Evolutionary conservation across 2,329 filamentous ascomycete species (phyloP).

Genomic region (Pezicula neosporulosa): DNA sequence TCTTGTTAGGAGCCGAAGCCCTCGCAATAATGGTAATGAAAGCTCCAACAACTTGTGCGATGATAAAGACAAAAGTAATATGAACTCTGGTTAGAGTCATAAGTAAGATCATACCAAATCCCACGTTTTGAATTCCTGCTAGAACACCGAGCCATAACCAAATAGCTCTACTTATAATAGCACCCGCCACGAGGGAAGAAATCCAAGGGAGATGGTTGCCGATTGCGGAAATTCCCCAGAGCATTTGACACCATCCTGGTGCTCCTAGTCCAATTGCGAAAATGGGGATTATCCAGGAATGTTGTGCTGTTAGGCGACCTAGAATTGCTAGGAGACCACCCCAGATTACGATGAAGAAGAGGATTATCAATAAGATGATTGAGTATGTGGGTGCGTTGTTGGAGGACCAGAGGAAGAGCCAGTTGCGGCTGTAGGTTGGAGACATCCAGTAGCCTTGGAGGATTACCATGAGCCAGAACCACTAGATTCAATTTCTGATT

Average conservation of each 20-base stretch:
- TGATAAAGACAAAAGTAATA: conserved; percentile 56
- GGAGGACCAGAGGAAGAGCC: conserved; percentile 40
- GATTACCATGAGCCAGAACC: conserved; percentile 61
- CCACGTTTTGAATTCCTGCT: conserved; percentile 60
- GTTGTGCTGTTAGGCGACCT: conserved; percentile 50
- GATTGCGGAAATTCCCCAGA: conserved; percentile 58
- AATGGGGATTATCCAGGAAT: conserved; percentile 63
- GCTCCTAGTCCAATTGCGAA: conserved; percentile 64
- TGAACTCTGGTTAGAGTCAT: conserved; percentile 62
- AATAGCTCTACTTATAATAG: conserved; percentile 51
- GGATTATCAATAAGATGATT: conserved; percentile 49
- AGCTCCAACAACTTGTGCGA: conserved; percentile 59
- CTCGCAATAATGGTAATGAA: conserved; percentile 58
- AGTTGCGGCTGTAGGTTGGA: conserved; percentile 62
- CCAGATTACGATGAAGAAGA: conserved; percentile 54
- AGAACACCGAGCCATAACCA: conserved; percentile 66
- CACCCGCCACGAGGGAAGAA: conserved; percentile 40
- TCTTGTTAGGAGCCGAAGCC: conserved; percentile 54
- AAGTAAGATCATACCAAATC: conserved; percentile 63
- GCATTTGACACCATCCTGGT: conserved; percentile 63
- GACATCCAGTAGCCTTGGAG: conserved; percentile 66
- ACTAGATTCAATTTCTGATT: conserved; percentile 23
- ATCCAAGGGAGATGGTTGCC: conserved; percentile 59
- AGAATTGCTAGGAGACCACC: conserved; percentile 45
- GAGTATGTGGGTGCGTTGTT: conserved; percentile 49